Conservation (phyloP, 148 eudicot species). For the Silene conica region DNA sequence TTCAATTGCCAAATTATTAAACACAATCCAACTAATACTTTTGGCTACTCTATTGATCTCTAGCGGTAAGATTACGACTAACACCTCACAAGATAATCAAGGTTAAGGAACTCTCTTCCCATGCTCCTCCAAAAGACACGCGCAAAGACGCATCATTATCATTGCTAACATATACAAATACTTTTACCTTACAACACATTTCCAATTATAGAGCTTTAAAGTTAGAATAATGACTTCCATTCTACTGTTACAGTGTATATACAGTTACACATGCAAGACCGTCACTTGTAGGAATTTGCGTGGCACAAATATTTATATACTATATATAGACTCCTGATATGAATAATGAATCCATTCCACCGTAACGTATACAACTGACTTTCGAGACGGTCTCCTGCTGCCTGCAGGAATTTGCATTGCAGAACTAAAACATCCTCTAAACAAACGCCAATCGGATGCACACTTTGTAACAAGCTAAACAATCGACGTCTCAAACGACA, state of each 20-base stretch:
- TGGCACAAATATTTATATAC: neutral
- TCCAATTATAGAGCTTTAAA: neutral
- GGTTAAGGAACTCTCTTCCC: no score
- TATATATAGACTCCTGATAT: neutral
- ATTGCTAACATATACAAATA: no score
- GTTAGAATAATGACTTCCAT: neutral
- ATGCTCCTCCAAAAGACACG: no score
- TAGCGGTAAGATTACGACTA: no score
- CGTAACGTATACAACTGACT: neutral
- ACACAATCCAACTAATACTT: neutral
- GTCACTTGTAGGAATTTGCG: neutral
- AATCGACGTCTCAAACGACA: neutral
- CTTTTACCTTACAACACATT: no score
- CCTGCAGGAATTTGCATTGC: neutral
- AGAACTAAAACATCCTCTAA: neutral
- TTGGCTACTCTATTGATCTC: no score
- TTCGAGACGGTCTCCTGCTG: neutral
- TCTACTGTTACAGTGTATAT: neutral
- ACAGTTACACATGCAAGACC: neutral
- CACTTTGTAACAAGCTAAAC: neutral
- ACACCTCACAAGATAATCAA: no score
- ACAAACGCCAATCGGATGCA: neutral
- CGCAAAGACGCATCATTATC: no score
- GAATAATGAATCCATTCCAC: neutral
- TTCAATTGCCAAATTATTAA: neutral